Base-by-base conservation (phyloP, 768 basidiomycete species). In the Suillus sp. region DNA sequence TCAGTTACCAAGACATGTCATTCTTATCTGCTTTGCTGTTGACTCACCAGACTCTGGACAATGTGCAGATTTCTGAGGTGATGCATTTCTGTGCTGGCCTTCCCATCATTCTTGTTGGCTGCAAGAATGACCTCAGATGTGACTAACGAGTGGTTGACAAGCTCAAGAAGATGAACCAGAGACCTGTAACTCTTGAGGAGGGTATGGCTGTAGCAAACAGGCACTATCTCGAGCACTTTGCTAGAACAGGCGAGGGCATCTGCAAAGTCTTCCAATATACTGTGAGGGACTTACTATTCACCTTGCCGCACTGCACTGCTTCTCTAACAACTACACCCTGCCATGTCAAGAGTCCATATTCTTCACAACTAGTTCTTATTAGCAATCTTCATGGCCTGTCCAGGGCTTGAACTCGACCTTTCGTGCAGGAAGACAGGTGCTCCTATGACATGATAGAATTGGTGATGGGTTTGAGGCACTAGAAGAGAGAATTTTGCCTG, bases 1-100 rank as follows among this genome's bases (percentile, higher is more conserved):
- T 99, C 74, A 93, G 91, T 71, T 99, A 99, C 80, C 96, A 96
- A 62, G 96, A 99, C 96, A 99, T 76, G 96, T 99, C 78, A 98
- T 99, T 81, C 87, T 99, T 69, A 97, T 99, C 79, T 98, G 96
- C 78, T 99, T 97, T 78, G 95, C 97, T 48, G 89, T 99, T 69
- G 97, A 99, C 83, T 95, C 92, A 59, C 96, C 96, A 37, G 96
- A 98, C 96, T 56, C 84, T 99, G 67, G 97, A 97, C 80, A 99
- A 99, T 87, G 97, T 99, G 34, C 95, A 98, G 96, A 96, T 98
- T 72, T 93, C 94, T 43, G 96, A 99, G 75, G 96, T 99, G 48
- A 91, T 94, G 84, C 97, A 99, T 78, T 97, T 99, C 80, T 99
- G 96, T 76, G 84, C 91, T 10, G 91, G 91, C 56, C 81, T 98